Percentiles rank a stretch among this genome's conserved stretches.
These are phyloP conservation scores for Schizonepeta tenuifolia DNA, from an alignment of 257 asterid species.

Conservation along the genomic window DNA sequence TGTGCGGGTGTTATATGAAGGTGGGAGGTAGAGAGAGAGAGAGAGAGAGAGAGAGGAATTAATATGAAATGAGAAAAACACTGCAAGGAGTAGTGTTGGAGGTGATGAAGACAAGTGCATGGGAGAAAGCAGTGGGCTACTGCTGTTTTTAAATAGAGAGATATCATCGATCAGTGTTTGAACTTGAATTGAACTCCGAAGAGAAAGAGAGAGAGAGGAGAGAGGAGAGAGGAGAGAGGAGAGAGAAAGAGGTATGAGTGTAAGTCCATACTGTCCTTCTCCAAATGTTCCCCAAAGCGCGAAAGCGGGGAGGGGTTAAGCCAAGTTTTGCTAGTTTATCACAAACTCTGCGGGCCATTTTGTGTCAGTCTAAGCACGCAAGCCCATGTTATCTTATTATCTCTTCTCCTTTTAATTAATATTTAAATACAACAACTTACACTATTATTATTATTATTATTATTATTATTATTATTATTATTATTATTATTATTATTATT, in stretches of 20 bases:
- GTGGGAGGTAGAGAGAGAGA: slow-evolving; percentile 11
- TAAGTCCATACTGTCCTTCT: slow-evolving; percentile 44
- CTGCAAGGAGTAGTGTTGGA: slow-evolving; percentile 52
- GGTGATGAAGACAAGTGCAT: slow-evolving; percentile 81
- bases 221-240: slow-evolving; percentile 26
- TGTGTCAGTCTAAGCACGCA: slow-evolving; percentile 56
- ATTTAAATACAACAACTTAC: slow-evolving; percentile 2
- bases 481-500: too few relatives aligned
- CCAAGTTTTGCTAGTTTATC: slow-evolving; percentile 35
- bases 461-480: too few relatives aligned
- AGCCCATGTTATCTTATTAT: slow-evolving; percentile 57
- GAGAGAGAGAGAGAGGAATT: slow-evolving; percentile 49
- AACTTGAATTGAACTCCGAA: not conserved
- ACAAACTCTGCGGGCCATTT: slow-evolving; percentile 51
- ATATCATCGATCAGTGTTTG: not conserved
- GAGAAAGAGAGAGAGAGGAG: slow-evolving; percentile 24
- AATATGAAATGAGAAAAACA: slow-evolving; percentile 41
- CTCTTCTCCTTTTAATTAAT: slow-evolving; percentile 34
- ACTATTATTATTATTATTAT: not conserved
- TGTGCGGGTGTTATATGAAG: slow-evolving; percentile 40
- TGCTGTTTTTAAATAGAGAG: slow-evolving; percentile 50
- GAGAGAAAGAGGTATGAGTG: slow-evolving; percentile 27
- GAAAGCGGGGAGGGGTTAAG: slow-evolving; percentile 40
- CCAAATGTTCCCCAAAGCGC: slow-evolving; percentile 46
- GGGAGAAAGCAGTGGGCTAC: slow-evolving; percentile 69